A percentile compares a stretch with the other conserved stretches of the same genome.
Evolutionary conservation across 495 filamentous ascomycete genomes (phyloP).

Genomic region (Viridothelium virens): DNA sequence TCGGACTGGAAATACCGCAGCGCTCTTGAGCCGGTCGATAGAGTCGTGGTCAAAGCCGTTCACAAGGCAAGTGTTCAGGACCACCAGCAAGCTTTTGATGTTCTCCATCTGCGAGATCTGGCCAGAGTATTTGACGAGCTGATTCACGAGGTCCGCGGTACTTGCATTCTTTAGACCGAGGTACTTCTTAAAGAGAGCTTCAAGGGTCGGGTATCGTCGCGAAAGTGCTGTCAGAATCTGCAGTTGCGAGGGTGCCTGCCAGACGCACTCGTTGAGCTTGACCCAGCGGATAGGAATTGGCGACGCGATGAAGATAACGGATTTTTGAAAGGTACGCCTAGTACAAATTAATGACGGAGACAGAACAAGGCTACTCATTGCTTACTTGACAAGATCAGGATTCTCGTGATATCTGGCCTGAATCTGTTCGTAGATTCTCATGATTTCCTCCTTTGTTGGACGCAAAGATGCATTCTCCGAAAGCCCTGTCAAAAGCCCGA

Average conservation of each 20-base stretch:
- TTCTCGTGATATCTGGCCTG: background rate
- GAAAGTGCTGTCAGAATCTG: background rate
- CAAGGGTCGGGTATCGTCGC: background rate
- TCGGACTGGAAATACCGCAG: conserved; percentile 9
- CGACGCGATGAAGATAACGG: background rate
- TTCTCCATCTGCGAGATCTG: background rate
- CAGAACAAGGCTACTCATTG: too few relatives aligned
- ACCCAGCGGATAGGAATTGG: background rate
- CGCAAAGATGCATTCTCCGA: background rate
- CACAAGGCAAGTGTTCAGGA: background rate
- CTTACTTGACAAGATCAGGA: background rate
- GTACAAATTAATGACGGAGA: background rate
- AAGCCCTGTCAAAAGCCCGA: background rate
- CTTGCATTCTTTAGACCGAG: conserved; percentile 10
- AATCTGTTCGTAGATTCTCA: conserved; percentile 2
- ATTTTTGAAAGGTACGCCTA: background rate
- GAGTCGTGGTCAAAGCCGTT: background rate
- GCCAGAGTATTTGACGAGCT: background rate
- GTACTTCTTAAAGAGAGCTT: background rate
- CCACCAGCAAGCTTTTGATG: background rate
- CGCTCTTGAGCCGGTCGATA: conserved; percentile 3
- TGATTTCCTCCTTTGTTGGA: background rate
- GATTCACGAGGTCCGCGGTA: conserved; percentile 2
- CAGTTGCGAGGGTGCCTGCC: conserved; percentile 7
- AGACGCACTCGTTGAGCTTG: conserved; percentile 2